phyloP scores from a whole-genome alignment of 2,329 filamentous ascomycete species.

The Cordyceps cicadae region DNA sequence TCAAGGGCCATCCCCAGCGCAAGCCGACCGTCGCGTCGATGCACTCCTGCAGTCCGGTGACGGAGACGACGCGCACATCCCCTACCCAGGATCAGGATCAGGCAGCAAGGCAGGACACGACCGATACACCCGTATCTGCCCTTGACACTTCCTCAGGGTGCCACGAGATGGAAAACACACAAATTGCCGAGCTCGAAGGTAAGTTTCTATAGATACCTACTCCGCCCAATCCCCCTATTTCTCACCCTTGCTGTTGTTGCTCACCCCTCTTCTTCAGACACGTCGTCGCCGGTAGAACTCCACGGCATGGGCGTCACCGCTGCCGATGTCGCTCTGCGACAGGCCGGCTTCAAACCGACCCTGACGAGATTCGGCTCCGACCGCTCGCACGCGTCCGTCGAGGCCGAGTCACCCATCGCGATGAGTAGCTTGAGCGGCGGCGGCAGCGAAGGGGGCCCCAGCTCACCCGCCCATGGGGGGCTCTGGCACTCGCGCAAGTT shows the following conservation, averaged over 20 bases:
- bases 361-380: conserved; percentile 9
- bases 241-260: neutral
- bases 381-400: neutral
- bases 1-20: conserved; percentile 32
- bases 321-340: conserved; percentile 29
- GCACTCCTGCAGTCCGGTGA: neutral
- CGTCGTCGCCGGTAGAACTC: conserved; percentile 36
- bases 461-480: neutral
- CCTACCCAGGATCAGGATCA: neutral
- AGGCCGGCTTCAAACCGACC: conserved; percentile 22
- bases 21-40: neutral
- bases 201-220: conserved; percentile 15
- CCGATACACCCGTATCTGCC: neutral
- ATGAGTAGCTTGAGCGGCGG: neutral
- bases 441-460: neutral
- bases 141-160: neutral
- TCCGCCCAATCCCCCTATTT: no score
- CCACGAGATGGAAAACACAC: conserved; percentile 35
- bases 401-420: neutral
- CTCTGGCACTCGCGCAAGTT: neutral
- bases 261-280: conserved; percentile 25
- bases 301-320: conserved; percentile 34
- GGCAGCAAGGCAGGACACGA: neutral
- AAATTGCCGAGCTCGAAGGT: conserved; percentile 42
- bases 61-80: neutral